Conservation (phyloP, 768 basidiomycete genomes). For the Leccinum boreale region DNA sequence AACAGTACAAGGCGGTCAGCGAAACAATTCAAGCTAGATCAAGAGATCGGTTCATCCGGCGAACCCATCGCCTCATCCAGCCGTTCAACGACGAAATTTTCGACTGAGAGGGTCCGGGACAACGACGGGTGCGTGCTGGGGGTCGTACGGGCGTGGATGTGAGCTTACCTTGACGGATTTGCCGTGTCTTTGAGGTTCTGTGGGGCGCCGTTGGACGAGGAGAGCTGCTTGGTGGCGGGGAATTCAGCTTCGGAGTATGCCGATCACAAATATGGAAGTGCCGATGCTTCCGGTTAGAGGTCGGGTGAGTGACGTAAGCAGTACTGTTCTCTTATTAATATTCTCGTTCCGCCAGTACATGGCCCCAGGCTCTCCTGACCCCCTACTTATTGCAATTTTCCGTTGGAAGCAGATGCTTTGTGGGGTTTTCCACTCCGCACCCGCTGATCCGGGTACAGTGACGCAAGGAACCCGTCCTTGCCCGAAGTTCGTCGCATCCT, state of each 20-base stretch:
- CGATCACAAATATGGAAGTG: conserved; percentile 16
- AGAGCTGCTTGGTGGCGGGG: conserved; percentile 18
- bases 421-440: too few relatives aligned
- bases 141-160: conserved; percentile 27
- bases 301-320: too few relatives aligned
- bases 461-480: too few relatives aligned
- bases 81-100: conserved; percentile 21
- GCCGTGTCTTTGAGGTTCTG: conserved; percentile 28
- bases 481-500: too few relatives aligned
- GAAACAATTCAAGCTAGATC: conserved; percentile 12
- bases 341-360: too few relatives aligned
- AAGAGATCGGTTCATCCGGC: conserved; percentile 36
- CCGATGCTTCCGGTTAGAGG: not conserved
- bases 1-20: conserved; percentile 16
- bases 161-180: conserved; percentile 62
- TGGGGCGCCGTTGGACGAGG: conserved; percentile 9
- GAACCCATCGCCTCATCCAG: conserved; percentile 39
- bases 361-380: too few relatives aligned
- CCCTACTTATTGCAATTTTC: too few relatives aligned
- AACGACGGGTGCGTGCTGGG: conserved; percentile 6
- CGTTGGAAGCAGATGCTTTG: too few relatives aligned
- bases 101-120: not conserved
- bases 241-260: conserved; percentile 27
- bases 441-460: too few relatives aligned
- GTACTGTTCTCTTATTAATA: too few relatives aligned